These are phyloP conservation scores for Kregervanrija fluxuum DNA, from an alignment of 805 yeast genomes.

Conservation along the genomic window DNA sequence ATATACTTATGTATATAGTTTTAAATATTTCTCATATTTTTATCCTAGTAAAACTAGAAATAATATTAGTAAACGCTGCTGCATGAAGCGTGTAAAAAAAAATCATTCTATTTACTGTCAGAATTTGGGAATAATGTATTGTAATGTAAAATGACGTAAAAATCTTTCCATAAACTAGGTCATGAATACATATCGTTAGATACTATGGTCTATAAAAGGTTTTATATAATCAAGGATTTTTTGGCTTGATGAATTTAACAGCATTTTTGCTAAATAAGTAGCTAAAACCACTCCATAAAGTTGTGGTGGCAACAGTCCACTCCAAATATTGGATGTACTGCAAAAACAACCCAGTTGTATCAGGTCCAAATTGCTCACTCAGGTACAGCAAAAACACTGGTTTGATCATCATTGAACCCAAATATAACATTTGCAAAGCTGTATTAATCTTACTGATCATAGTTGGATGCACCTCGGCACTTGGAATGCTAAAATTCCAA, in stretches of 20 bases:
- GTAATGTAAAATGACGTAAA: too few species aligned
- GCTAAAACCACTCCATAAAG: constrained; percentile 70
- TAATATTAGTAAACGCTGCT: background rate
- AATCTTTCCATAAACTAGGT: too few species aligned
- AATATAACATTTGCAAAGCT: constrained; percentile 83
- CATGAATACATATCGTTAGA: too few species aligned
- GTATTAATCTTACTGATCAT: constrained; percentile 83
- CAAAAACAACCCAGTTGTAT: constrained; percentile 19
- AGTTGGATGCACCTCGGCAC: constrained; percentile 86
- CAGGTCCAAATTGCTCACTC: constrained; percentile 21
- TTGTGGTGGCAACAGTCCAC: constrained; percentile 58
- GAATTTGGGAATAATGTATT: too few species aligned
- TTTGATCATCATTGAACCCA: constrained; percentile 54
- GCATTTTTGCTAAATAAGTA: constrained; percentile 69
- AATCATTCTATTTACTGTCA: too few species aligned
- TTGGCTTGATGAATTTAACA: constrained; percentile 33
- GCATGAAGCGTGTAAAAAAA: background rate
- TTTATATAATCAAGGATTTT: too few species aligned
- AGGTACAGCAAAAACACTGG: constrained; percentile 40
- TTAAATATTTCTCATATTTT: background rate
- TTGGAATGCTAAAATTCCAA: constrained; percentile 73
- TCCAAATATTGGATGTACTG: constrained; percentile 30
- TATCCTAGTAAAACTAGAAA: background rate
- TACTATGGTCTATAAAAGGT: too few species aligned
- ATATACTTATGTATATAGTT: background rate